These are phyloP conservation scores for Cladosporium sphaerospermum DNA, from an alignment of 2,329 filamentous ascomycete genomes.

Conservation along the genomic window DNA sequence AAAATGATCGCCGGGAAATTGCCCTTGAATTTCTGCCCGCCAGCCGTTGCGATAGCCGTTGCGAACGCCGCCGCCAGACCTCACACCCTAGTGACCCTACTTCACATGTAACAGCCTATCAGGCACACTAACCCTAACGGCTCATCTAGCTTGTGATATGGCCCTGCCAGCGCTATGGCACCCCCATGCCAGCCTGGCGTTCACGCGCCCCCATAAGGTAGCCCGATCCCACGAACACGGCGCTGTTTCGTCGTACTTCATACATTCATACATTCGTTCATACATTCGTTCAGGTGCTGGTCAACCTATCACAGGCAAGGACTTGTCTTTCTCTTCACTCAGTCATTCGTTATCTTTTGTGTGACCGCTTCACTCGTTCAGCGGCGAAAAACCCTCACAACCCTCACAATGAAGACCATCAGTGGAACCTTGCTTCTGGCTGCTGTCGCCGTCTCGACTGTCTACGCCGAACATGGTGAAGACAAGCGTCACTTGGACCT, in stretches of 20 bases:
- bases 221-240: background rate
- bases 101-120: conserved; percentile 1
- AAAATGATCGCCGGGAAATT: conserved; percentile 8
- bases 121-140: conserved; percentile 2
- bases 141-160: conserved; percentile 9
- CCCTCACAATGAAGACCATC: conserved; percentile 13
- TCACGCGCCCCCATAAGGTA: conserved; percentile 7
- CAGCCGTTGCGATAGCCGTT: background rate
- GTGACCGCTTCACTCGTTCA: conserved; percentile 15
- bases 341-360: background rate
- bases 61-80: background rate
- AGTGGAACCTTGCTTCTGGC: conserved; percentile 10
- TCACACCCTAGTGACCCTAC: conserved; percentile 5
- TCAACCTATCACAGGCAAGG: conserved; percentile 9
- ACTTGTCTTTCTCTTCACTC: background rate
- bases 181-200: background rate
- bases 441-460: conserved; percentile 10
- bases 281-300: conserved; percentile 4
- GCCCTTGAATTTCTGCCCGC: conserved; percentile 7
- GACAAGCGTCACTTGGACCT: conserved; percentile 13
- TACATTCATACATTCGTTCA: background rate
- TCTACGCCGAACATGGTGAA: conserved; percentile 6
- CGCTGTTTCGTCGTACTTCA: background rate
- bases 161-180: conserved; percentile 5
- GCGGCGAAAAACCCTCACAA: background rate